Base-by-base conservation (phyloP, 352 stramenopile genomes). In the Aphanomyces astaci region DNA sequence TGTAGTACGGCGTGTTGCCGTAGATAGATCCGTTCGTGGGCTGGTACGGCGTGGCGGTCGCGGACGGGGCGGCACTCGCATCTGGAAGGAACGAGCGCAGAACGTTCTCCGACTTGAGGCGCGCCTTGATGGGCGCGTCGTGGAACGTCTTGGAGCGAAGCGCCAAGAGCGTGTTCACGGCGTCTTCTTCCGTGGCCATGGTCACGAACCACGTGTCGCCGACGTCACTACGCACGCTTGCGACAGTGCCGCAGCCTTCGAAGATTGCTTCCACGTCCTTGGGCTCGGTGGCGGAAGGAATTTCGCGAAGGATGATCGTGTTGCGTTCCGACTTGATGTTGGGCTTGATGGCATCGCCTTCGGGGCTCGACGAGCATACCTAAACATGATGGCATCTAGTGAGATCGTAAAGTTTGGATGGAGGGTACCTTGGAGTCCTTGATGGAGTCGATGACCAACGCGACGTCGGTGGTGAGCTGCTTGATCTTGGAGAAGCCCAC, bases 141-240 rank as follows among this genome's bases (percentile, higher is more conserved):
- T 96, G 90, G 71, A 97, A 97, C 45, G 83, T 93, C 77, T 97
- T 95, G 75, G 76, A 88, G 66, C 89, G 81, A 54, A 97, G 76
- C 64, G 78, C 80, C 45, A 97, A 74, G 49, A 97, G 77, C 69
- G 88, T 96, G 40, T 73, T 77, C 4, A 95, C 84, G 5, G 90
- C 90, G 22, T 91, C 89, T 7, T 93, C 80, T 62, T 97, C 90
- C n/a, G 82, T 88, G 46, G 79, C 79, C 79, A 96, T 91, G 17
- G 81, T 91, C 49, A 97, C 88, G 65, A 97, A 97, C 90, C 90
- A 97, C 70, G 90, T 97, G 80, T 97, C 90, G 11, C 89, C 90
- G 25, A 97, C 88, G 71, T 97, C 90, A 73, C 90, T 96, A 51
- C 89, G 85, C 40, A 97, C 84, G 65, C 71, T 89, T n/a, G 75